phyloP scores from a whole-genome alignment of 2,329 filamentous ascomycete genomes.

The Neocucurbitaria cava region DNA sequence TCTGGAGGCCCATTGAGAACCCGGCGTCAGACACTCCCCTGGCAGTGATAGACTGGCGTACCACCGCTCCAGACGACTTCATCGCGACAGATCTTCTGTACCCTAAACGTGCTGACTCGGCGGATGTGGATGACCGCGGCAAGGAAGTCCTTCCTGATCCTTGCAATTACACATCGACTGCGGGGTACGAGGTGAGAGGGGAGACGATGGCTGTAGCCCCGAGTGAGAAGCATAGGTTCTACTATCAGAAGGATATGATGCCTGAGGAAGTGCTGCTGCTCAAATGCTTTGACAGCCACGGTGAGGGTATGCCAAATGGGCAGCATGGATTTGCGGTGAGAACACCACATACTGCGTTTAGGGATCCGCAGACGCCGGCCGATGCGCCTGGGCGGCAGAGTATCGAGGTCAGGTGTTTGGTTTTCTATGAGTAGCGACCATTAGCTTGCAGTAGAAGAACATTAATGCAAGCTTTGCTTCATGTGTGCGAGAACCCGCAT shows the following conservation, averaged over 20 bases:
- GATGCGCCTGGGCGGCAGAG: slow-evolving; percentile 63
- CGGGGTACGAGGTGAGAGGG: slow-evolving; percentile 68
- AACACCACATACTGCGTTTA: slow-evolving; percentile 71
- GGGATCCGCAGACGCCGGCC: slow-evolving; percentile 60
- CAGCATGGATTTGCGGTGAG: slow-evolving; percentile 51
- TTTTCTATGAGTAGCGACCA: slow-evolving; percentile 62
- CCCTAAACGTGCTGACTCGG: slow-evolving; percentile 49
- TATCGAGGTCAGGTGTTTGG: slow-evolving; percentile 69
- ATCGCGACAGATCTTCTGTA: slow-evolving; percentile 69
- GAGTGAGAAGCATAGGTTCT: slow-evolving; percentile 66
- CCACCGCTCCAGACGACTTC: slow-evolving; percentile 64
- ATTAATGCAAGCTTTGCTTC: not conserved
- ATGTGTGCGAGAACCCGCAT: too few relatives aligned
- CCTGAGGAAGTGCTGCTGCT: slow-evolving; percentile 62
- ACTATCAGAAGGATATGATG: slow-evolving; percentile 73
- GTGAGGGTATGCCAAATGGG: slow-evolving; percentile 51
- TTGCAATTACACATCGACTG: slow-evolving; percentile 55
- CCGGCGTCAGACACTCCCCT: slow-evolving; percentile 72
- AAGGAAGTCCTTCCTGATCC: slow-evolving; percentile 65
- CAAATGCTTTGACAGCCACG: slow-evolving; percentile 58
- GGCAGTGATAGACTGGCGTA: slow-evolving; percentile 70
- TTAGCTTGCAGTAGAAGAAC: not conserved
- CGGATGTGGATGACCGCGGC: slow-evolving; percentile 62
- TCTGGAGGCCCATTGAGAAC: slow-evolving; percentile 71
- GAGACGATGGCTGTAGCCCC: slow-evolving; percentile 68